Evolutionary conservation across 768 basidiomycete species (phyloP).

Genomic region (Auriculariales sp.): DNA sequence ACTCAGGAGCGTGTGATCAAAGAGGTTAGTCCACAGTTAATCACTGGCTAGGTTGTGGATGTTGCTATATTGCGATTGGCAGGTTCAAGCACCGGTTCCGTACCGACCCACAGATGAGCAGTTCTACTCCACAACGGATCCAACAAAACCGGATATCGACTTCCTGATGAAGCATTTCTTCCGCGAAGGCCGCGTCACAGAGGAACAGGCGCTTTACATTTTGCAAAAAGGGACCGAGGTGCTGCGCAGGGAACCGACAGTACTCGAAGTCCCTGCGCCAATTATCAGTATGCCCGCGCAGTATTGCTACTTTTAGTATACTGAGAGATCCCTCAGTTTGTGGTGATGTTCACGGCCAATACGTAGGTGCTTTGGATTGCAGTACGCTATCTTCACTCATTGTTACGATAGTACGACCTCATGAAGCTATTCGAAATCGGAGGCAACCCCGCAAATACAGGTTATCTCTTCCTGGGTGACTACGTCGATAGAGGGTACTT

Average conservation of each 20-base stretch:
- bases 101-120: conserved; percentile 26
- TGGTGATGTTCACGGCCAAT: conserved; percentile 35
- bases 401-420: conserved; percentile 23
- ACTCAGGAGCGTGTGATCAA: conserved; percentile 94
- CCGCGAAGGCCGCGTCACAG: conserved; percentile 26
- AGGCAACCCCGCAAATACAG: conserved; percentile 29
- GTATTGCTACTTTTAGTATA: not conserved
- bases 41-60: too few relatives aligned
- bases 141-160: conserved; percentile 25
- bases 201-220: conserved; percentile 28
- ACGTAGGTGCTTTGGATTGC: conserved; percentile 14
- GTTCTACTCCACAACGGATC: conserved; percentile 22
- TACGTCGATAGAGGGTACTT: conserved; percentile 36
- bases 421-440: conserved; percentile 34
- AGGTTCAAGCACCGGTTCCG: conserved; percentile 30
- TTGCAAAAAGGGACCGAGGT: conserved; percentile 21
- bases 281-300: conserved; percentile 21
- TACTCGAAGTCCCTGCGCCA: conserved; percentile 29
- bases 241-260: conserved; percentile 25
- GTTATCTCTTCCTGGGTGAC: conserved; percentile 32
- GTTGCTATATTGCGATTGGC: too few relatives aligned
- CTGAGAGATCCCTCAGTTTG: conserved; percentile 18
- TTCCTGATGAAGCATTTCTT: conserved; percentile 34
- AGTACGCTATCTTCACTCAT: not conserved
- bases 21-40: too few relatives aligned